Percentiles rank a stretch among this genome's conserved stretches.
Evolutionary conservation across 2,329 filamentous ascomycete species (phyloP).

Genomic region (Xenoacremonium recifei): DNA sequence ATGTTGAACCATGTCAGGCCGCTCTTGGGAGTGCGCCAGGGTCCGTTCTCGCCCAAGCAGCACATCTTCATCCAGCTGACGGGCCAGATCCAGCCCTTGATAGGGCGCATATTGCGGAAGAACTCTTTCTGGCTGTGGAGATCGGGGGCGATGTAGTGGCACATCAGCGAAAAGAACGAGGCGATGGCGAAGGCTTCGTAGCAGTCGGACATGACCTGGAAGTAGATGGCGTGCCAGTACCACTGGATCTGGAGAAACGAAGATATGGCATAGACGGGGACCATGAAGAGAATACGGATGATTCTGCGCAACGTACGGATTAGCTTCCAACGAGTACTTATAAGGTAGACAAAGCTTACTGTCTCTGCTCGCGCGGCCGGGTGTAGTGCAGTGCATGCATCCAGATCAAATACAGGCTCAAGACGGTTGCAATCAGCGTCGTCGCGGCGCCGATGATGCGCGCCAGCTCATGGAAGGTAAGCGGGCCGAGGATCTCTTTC

Average conservation of each 20-base stretch:
- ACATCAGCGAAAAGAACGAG: conserved; percentile 81
- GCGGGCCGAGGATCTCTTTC: conserved; percentile 37
- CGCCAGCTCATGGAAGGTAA: conserved; percentile 56
- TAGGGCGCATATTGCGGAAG: conserved; percentile 65
- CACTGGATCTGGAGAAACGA: conserved; percentile 71
- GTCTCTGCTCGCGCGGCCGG: conserved; percentile 57
- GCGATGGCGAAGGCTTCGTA: conserved; percentile 89
- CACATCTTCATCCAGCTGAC: conserved; percentile 68
- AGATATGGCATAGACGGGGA: conserved; percentile 75
- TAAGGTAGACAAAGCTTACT: conserved; percentile 38
- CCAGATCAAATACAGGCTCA: conserved; percentile 56
- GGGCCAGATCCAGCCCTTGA: conserved; percentile 73
- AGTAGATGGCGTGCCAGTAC: conserved; percentile 79
- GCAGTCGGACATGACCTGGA: conserved; percentile 76
- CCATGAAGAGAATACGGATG: conserved; percentile 86
- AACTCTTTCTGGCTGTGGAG: conserved; percentile 80
- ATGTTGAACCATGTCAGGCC: conserved; percentile 91
- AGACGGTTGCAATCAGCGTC: conserved; percentile 48
- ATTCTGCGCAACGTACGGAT: conserved; percentile 51
- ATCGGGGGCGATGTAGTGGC: conserved; percentile 75
- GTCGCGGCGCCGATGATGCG: conserved; percentile 49
- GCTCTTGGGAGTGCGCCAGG: conserved; percentile 72
- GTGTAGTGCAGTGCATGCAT: conserved; percentile 62
- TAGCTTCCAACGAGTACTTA: background rate
- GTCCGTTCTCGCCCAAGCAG: conserved; percentile 66